phyloP scores from a whole-genome alignment of 495 filamentous ascomycete species.

The Tuber borchii region DNA sequence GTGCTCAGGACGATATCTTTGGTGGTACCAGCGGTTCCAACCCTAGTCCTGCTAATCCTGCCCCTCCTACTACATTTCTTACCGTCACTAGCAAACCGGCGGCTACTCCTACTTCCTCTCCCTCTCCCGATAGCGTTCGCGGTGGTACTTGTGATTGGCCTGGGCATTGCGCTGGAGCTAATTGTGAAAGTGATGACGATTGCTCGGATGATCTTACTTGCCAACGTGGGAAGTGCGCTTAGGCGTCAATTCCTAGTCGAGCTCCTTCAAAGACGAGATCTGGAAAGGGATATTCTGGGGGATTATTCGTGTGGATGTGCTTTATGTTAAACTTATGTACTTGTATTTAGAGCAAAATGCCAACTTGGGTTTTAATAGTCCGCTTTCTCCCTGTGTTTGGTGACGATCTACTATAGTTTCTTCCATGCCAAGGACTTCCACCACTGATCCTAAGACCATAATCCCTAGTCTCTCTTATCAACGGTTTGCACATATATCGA shows the following conservation, averaged over 20 bases:
- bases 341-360: background rate
- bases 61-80: conserved; percentile 4
- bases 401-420: background rate
- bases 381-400: background rate
- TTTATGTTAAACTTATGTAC: background rate
- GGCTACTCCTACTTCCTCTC: background rate
- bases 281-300: background rate
- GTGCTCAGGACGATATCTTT: conserved; percentile 50
- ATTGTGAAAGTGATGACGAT: conserved; percentile 7
- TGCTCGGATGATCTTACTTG: conserved; percentile 20
- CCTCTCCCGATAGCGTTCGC: background rate
- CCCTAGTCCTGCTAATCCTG: background rate
- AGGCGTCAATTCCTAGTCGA: background rate
- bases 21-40: conserved; percentile 1
- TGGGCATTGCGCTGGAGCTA: conserved; percentile 15
- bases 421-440: too few species aligned
- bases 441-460: background rate
- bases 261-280: background rate
- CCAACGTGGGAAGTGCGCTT: conserved; percentile 9
- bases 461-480: background rate
- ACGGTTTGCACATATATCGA: background rate
- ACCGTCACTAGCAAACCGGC: conserved; percentile 2
- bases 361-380: background rate
- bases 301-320: background rate
- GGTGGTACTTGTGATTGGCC: conserved; percentile 8